Conservation (phyloP, 176 grass and related monocot genomes). For the Avena eriantha region DNA sequence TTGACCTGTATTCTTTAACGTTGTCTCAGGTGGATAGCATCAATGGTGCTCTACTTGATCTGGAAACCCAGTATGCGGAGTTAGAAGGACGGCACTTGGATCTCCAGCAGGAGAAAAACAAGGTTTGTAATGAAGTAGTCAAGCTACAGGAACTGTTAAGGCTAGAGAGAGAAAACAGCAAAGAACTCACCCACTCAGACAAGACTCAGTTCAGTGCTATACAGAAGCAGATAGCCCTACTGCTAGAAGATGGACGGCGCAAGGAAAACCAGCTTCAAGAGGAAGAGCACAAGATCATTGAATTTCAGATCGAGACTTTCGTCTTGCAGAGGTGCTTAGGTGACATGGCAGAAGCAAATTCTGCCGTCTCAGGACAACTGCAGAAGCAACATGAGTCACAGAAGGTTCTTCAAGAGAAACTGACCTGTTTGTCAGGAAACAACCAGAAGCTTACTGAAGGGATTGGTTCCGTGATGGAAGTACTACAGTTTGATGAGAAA, state of each 20-base stretch:
- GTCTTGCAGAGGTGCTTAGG: conserved; percentile 75
- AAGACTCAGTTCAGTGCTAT: conserved; percentile 53
- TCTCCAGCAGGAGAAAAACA: conserved; percentile 73
- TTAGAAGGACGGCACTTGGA: conserved; percentile 71
- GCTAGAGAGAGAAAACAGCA: conserved; percentile 63
- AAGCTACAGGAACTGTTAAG: conserved; percentile 58
- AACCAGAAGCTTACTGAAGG: conserved; percentile 66
- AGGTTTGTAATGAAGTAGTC: conserved; percentile 38
- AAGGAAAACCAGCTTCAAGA: conserved; percentile 67
- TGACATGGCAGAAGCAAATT: conserved; percentile 68
- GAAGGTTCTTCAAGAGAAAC: conserved; percentile 50
- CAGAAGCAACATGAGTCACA: conserved; percentile 53
- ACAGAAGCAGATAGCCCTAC: conserved; percentile 58
- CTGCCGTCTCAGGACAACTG: conserved; percentile 35
- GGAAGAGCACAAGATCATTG: conserved; percentile 64
- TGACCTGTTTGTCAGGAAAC: conserved; percentile 45
- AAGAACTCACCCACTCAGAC: conserved; percentile 52
- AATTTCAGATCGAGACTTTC: conserved; percentile 78
- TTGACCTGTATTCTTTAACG: conserved; percentile 33
- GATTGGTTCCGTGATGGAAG: conserved; percentile 69
- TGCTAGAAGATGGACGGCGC: conserved; percentile 54
- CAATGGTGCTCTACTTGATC: conserved; percentile 59
- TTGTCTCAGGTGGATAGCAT: conserved; percentile 75
- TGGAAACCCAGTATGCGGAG: conserved; percentile 71
- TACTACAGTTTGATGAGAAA: conserved; percentile 79